Evolutionary conservation across 2,329 filamentous ascomycete genomes (phyloP), one percentile per base, ranked within the genome.

Genomic region (Paraphaeosphaeria minitans): DNA sequence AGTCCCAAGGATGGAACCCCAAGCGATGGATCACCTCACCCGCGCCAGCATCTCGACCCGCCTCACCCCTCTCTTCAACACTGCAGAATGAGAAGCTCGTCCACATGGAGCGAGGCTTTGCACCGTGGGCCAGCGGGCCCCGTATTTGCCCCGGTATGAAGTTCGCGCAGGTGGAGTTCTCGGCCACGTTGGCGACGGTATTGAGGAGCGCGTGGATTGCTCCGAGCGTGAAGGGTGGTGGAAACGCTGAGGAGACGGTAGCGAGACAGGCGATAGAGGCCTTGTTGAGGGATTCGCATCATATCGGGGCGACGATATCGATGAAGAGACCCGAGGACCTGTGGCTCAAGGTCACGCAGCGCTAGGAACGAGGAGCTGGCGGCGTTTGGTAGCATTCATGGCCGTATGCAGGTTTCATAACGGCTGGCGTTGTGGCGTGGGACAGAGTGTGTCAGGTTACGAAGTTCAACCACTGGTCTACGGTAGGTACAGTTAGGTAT

Each of bases 101-200:
- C 10, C 57, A 58, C 13, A 41, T 53, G 7, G 35, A 41, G 7
- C 45, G 42, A 12, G 62, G 58, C 0, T 85, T 79, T 59, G 45
- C 80, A 1, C 78, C 83, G 0, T 86, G 83, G 82, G 79, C 80
- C 0, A 67, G 62, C 3, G 83, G 83, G 0, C 81, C 82, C 12
- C 68, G 83, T 5, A 70, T 81, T 4, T 85, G 83, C 65, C 82
- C 82, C 0, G 84, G 83, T 0, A 77, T 81, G 73, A 84, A 84
- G 64, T 82, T 86, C 76, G 75, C 82, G 1, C 81, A 85, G 69
- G 83, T 85, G 2, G 84, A 86, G 66, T 84, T 85, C 66, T 78
- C 80, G 4, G 78, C 77, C 13, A 77, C 81, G 2, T 65, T 85
- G 24, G 66, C 78, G 9, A 60, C 48, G 7, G 56, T 72, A 29